phyloP scores from a whole-genome alignment of 805 yeast genomes.

The Ogataea thermomethanolica region DNA sequence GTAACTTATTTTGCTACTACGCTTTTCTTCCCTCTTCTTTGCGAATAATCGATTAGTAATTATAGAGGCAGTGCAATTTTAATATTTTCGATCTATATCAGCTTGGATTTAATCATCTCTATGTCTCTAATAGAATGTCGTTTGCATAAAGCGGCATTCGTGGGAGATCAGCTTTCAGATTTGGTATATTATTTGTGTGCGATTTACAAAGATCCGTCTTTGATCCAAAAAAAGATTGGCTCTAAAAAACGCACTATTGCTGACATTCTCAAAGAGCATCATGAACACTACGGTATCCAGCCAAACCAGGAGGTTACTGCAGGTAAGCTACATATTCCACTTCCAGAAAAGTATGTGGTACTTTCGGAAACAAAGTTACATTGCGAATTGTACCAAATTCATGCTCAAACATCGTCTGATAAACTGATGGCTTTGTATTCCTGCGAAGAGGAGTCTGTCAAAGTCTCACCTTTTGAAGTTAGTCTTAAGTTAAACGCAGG shows the following conservation, averaged over 20 bases:
- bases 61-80: slow-evolving; percentile 4
- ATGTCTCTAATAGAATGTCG: slow-evolving; percentile 5
- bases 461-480: slow-evolving; percentile 13
- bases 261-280: slow-evolving; percentile 17
- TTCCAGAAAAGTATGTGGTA: neutral
- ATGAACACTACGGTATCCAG: slow-evolving; percentile 13
- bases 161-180: slow-evolving; percentile 1
- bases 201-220: neutral
- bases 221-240: slow-evolving; percentile 7
- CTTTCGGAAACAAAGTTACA: slow-evolving; percentile 6
- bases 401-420: neutral
- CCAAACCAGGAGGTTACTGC: slow-evolving; percentile 1
- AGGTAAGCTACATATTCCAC: neutral
- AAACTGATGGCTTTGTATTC: slow-evolving; percentile 1
- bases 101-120: neutral
- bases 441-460: neutral
- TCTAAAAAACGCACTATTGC: slow-evolving; percentile 16
- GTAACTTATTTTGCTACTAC: slow-evolving; percentile 9
- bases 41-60: slow-evolving; percentile 1
- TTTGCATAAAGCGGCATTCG: neutral
- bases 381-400: slow-evolving; percentile 5
- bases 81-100: neutral
- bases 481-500: slow-evolving; percentile 4
- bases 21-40: neutral
- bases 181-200: slow-evolving; percentile 1